These are phyloP conservation scores for Coix lacrymajobi DNA, from an alignment of 176 grass and related monocot genomes.

Conservation along the genomic window DNA sequence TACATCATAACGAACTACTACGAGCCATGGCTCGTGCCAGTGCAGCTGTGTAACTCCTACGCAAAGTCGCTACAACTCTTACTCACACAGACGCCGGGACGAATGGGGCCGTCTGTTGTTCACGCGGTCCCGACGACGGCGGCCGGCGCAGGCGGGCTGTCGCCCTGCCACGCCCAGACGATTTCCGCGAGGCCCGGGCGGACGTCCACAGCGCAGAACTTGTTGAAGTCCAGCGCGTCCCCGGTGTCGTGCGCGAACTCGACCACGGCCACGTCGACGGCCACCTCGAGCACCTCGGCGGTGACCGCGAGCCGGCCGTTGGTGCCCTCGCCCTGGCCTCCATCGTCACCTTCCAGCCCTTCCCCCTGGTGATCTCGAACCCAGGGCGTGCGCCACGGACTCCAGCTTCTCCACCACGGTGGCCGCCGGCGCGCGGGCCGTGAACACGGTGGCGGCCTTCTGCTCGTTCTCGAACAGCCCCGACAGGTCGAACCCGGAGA, in stretches of 20 bases:
- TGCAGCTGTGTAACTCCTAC: neutral
- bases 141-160: neutral
- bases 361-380: conserved; percentile 33
- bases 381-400: conserved; percentile 35
- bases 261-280: conserved; percentile 54
- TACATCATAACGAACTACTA: neutral
- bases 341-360: conserved; percentile 60
- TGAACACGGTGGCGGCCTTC: conserved; percentile 65
- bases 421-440: conserved; percentile 46
- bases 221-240: conserved; percentile 67
- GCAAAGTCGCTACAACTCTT: neutral
- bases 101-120: neutral
- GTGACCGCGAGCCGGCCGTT: conserved; percentile 46
- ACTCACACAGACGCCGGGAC: neutral
- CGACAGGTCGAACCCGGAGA: conserved; percentile 95
- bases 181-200: conserved; percentile 61
- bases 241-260: conserved; percentile 74
- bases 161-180: conserved; percentile 96
- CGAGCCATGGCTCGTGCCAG: neutral
- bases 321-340: conserved; percentile 36
- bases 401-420: conserved; percentile 52
- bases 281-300: conserved; percentile 75
- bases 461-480: conserved; percentile 68
- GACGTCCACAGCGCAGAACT: conserved; percentile 72
- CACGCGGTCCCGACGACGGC: conserved; percentile 18